A percentile compares a stretch with the other conserved stretches of the same genome.
These are phyloP conservation scores for Linum usitatissimum DNA, from an alignment of 345 rosid genomes.

Conservation along the genomic window DNA sequence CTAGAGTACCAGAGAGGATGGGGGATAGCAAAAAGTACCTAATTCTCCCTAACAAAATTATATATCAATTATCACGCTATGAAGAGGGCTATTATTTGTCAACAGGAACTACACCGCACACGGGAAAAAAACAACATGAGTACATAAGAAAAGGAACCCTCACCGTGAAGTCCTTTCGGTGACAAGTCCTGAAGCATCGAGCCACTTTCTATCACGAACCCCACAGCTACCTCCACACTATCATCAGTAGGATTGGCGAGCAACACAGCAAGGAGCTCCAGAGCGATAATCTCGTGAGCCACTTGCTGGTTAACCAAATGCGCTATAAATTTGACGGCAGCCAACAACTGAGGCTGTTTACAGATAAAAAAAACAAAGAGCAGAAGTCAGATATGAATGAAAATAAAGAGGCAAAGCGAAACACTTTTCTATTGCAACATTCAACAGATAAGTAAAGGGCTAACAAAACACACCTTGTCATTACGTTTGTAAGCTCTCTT, in stretches of 20 bases:
- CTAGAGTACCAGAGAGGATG: not conserved
- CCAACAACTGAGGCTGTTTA: conserved; percentile 77
- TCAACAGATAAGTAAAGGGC: not conserved
- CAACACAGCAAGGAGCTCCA: conserved; percentile 66
- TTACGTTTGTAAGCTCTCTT: conserved; percentile 93
- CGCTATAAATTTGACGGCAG: conserved; percentile 88
- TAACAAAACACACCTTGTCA: conserved; percentile 46
- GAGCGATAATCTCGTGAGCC: conserved; percentile 71
- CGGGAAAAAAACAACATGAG: not conserved
- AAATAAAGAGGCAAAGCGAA: not conserved
- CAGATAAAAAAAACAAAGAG: conserved; percentile 8
- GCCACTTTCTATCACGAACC: conserved; percentile 84
- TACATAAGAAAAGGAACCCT: not conserved
- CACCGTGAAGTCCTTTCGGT: conserved; percentile 83
- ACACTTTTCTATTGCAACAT: not conserved
- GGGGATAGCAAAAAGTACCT: not conserved
- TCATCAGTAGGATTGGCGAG: conserved; percentile 76
- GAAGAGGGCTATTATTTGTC: not conserved
- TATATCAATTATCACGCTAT: not conserved
- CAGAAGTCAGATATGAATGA: not conserved
- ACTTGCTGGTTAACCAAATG: conserved; percentile 95
- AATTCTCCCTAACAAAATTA: not conserved
- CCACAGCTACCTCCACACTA: conserved; percentile 95
- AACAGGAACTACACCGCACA: not conserved
- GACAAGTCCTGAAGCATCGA: conserved; percentile 81